Conservation (phyloP, 2,329 filamentous ascomycete species). For the Clonostachys rhizophaga region DNA sequence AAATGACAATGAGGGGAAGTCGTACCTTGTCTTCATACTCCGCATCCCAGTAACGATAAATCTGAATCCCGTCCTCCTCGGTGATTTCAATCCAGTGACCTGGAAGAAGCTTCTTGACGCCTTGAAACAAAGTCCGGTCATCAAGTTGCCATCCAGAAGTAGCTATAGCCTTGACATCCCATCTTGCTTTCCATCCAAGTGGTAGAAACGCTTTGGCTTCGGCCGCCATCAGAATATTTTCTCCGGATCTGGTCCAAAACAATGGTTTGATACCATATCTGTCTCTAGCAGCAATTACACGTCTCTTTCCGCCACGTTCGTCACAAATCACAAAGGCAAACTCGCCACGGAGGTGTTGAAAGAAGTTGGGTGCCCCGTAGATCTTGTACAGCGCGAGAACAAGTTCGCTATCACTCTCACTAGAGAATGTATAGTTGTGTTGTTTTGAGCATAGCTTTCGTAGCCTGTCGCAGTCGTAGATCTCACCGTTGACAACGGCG, state of each 20-base stretch:
- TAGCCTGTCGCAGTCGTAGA: slow-evolving; percentile 48
- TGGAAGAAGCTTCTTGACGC: slow-evolving; percentile 35
- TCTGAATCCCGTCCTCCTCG: slow-evolving; percentile 24
- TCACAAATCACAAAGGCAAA: slow-evolving; percentile 50
- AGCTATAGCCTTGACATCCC: slow-evolving; percentile 41
- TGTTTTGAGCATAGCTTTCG: slow-evolving; percentile 24
- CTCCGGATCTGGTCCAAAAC: slow-evolving; percentile 36
- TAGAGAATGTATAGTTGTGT: slow-evolving; percentile 35
- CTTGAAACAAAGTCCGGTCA: slow-evolving; percentile 42
- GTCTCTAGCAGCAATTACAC: slow-evolving; percentile 44
- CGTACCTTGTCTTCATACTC: slow-evolving; percentile 45
- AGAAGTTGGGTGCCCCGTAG: slow-evolving; percentile 29
- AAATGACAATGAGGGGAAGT: not conserved
- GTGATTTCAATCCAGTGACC: slow-evolving; percentile 34
- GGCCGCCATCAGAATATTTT: slow-evolving; percentile 39
- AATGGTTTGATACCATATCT: slow-evolving; percentile 54
- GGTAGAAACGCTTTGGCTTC: slow-evolving; percentile 50
- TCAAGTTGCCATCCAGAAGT: slow-evolving; percentile 37
- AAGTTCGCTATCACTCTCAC: slow-evolving; percentile 44
- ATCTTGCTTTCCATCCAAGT: slow-evolving; percentile 45
- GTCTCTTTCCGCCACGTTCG: slow-evolving; percentile 18
- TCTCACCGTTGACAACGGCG: slow-evolving; percentile 54
- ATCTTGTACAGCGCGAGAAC: slow-evolving; percentile 45
- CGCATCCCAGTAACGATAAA: slow-evolving; percentile 46
- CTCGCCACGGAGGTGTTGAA: slow-evolving; percentile 43